Base-by-base conservation (phyloP, 2,329 filamentous ascomycete species). In the Cladophialophora immunda region DNA sequence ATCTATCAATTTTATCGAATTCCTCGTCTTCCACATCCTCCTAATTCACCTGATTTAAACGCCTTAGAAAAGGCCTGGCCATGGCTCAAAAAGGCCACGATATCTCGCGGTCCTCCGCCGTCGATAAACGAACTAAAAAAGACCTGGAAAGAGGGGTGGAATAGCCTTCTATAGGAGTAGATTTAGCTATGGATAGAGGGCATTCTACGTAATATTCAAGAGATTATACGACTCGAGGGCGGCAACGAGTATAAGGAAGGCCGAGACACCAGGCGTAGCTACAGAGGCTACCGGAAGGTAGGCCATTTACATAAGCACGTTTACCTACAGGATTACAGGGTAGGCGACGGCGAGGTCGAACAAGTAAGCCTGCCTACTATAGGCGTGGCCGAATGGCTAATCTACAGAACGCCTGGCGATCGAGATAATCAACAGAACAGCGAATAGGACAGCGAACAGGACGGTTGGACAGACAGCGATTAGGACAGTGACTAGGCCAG, bases 1-100 rank as follows among this genome's bases (percentile, higher is more conserved):
- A 38, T 70, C 22, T 71, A 66, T 53, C 32, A 56, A 19, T 19
- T 65, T 7, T 17, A 17, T 9, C n/a, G 60, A 4, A 52, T 71
- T 32, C 47, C 50, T 22, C 62, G 47, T 15, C 38, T 71, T 8
- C 32, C 66, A 25, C 73, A 65, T 57, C 69, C 63, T 0, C n/a
- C 47, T 15, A 73, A 74, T 63, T 74, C 68, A 3, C 68, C 71
- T 54, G 70, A 75, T 62, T 62, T 75, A 1, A 73, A 70, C 53
- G 58, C 65, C 38, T 73, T 73, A 64, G 67, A 75, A 55, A 68
- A 68, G 62, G 57, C 50, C 17, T 75, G 60, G 73, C 64, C 66
- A 15, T 71, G 52, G 60, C 58, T 75, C 19, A 74, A 75, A 38
- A 58, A 62, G 56, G 11, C 47, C 38, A 73, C 67, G 17, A 73